A percentile compares a stretch with the other conserved stretches of the same genome.
phyloP scores from a whole-genome alignment of 148 eudicot genomes.

The Chenopodium formosanum region DNA sequence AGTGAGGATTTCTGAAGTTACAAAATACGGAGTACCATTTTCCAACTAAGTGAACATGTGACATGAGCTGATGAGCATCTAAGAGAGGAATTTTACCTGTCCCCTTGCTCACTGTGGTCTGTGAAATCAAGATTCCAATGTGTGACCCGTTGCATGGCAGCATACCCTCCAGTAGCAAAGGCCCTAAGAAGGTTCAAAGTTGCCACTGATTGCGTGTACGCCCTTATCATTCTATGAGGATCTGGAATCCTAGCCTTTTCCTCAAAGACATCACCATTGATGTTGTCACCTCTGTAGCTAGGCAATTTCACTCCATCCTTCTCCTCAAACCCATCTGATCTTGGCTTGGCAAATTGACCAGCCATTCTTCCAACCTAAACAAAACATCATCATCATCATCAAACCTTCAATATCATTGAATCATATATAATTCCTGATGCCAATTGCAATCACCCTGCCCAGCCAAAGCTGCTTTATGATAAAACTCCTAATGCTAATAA shows the following conservation, averaged over 20 bases:
- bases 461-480: neutral
- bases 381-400: conserved; percentile 8
- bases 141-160: conserved; percentile 71
- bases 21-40: neutral
- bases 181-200: conserved; percentile 73
- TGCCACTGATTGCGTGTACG: conserved; percentile 71
- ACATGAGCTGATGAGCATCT: neutral
- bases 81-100: conserved; percentile 40
- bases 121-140: conserved; percentile 80
- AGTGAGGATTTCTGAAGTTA: neutral
- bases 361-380: conserved; percentile 75
- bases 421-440: neutral
- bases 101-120: conserved; percentile 67
- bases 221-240: conserved; percentile 66
- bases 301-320: conserved; percentile 73
- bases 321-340: conserved; percentile 68
- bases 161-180: conserved; percentile 80
- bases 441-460: neutral
- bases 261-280: conserved; percentile 65
- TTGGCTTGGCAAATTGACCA: conserved; percentile 78
- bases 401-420: neutral
- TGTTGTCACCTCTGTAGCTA: conserved; percentile 69
- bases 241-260: conserved; percentile 68
- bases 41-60: neutral
- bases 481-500: neutral